Conservation (phyloP, 1,139 yeast genomes). For the Debaryomycetaceae sp. region DNA sequence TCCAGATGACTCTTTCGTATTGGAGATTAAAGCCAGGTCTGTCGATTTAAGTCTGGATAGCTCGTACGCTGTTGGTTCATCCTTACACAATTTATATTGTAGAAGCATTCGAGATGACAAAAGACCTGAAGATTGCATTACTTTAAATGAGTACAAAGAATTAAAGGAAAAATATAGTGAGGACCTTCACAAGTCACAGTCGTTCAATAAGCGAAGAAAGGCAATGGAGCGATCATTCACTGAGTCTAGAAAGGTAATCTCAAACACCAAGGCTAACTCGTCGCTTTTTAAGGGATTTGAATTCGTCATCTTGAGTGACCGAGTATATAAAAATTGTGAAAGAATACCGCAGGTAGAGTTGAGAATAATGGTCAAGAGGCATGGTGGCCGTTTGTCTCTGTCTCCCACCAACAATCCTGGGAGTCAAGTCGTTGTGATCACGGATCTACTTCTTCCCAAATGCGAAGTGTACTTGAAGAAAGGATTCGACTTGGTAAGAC, state of each 20-base stretch:
- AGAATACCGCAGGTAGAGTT: slow-evolving; percentile 34
- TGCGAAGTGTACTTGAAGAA: slow-evolving; percentile 39
- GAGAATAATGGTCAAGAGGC: slow-evolving; percentile 31
- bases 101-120: slow-evolving; percentile 69
- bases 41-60: slow-evolving; percentile 48
- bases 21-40: slow-evolving; percentile 85
- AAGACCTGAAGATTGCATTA: slow-evolving; percentile 49
- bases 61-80: slow-evolving; percentile 61
- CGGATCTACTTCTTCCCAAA: slow-evolving; percentile 48
- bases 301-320: slow-evolving; percentile 44
- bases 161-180: slow-evolving; percentile 27
- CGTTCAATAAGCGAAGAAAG: slow-evolving; percentile 20
- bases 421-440: slow-evolving; percentile 34
- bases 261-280: slow-evolving; percentile 12
- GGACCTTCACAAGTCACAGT: slow-evolving; percentile 25
- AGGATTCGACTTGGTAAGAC: slow-evolving; percentile 60
- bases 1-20: slow-evolving; percentile 71
- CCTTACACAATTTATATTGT: slow-evolving; percentile 77
- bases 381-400: slow-evolving; percentile 48
- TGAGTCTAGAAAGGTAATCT: slow-evolving; percentile 7
- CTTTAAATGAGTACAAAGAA: slow-evolving; percentile 50
- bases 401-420: slow-evolving; percentile 9
- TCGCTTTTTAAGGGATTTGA: slow-evolving; percentile 21
- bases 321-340: slow-evolving; percentile 20
- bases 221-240: slow-evolving; percentile 9